phyloP scores from a whole-genome alignment of 257 asterid species.

The Lycium barbarum region DNA sequence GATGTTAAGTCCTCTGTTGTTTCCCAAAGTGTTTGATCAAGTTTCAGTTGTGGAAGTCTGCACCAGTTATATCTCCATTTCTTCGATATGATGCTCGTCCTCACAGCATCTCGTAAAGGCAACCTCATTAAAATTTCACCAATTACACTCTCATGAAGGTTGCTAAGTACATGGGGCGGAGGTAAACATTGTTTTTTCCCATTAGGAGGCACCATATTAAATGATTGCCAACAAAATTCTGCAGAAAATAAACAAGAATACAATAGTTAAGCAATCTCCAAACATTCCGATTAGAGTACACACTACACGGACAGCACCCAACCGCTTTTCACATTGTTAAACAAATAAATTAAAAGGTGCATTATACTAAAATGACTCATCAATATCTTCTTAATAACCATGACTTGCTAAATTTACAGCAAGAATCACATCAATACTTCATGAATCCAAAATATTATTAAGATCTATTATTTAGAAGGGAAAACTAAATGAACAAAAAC shows the following conservation, averaged over 20 bases:
- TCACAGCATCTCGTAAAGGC: slow-evolving; percentile 5
- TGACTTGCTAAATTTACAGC: background rate
- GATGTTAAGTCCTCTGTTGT: background rate
- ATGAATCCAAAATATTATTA: too few relatives aligned
- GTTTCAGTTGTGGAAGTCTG: background rate
- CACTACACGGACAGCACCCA: too few relatives aligned
- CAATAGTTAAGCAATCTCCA: background rate
- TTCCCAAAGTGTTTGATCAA: background rate
- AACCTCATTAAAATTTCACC: background rate
- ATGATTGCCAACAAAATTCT: background rate
- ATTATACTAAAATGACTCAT: background rate
- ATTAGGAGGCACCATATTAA: background rate
- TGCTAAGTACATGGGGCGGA: background rate
- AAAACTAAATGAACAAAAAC: background rate
- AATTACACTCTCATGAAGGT: background rate
- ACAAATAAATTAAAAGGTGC: background rate
- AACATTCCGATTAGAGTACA: background rate
- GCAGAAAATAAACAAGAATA: background rate
- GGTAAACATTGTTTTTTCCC: background rate
- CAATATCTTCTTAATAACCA: background rate
- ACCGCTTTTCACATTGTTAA: too few relatives aligned
- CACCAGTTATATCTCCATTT: slow-evolving; percentile 18
- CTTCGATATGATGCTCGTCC: slow-evolving; percentile 22
- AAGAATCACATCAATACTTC: too few relatives aligned
- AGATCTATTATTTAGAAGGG: background rate